Evolutionary conservation across 1,139 yeast genomes (phyloP).

Genomic region (Taphrina communis): DNA sequence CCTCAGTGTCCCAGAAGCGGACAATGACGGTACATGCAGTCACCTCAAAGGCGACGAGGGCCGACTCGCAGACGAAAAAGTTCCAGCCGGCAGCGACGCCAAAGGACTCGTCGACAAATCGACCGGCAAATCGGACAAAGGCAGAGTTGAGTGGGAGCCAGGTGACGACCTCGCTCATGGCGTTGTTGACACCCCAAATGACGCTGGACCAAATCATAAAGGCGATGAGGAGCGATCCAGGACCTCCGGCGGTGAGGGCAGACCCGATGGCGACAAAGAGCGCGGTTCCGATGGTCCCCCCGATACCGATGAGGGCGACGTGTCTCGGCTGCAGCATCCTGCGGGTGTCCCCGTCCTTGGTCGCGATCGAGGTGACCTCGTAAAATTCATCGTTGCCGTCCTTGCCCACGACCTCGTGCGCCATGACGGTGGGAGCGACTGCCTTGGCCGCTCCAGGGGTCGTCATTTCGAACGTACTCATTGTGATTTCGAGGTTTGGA

Average conservation of each 20-base stretch:
- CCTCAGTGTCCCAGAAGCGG: slow-evolving; percentile 63
- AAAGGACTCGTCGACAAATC: slow-evolving; percentile 51
- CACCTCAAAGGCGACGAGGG: slow-evolving; percentile 80
- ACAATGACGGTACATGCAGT: slow-evolving; percentile 82
- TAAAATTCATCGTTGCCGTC: slow-evolving; percentile 25
- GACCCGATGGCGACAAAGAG: slow-evolving; percentile 73
- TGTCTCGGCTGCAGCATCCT: slow-evolving; percentile 58
- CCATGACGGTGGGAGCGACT: slow-evolving; percentile 7
- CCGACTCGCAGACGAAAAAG: slow-evolving; percentile 88
- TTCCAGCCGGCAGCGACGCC: slow-evolving; percentile 84
- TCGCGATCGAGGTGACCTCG: slow-evolving; percentile 31
- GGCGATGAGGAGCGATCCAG: slow-evolving; percentile 77
- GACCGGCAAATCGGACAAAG: slow-evolving; percentile 55
- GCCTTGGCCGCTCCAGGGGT: slow-evolving; percentile 1
- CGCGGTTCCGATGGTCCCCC: slow-evolving; percentile 61
- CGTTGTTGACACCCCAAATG: slow-evolving; percentile 72
- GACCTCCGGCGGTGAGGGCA: slow-evolving; percentile 79
- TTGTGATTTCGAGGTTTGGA: neutral
- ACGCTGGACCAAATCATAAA: slow-evolving; percentile 69
- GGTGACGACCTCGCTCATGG: slow-evolving; percentile 87
- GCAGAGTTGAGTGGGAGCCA: slow-evolving; percentile 82
- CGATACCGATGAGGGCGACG: slow-evolving; percentile 59
- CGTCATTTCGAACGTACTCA: slow-evolving; percentile 16
- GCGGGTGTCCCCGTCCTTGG: slow-evolving; percentile 45
- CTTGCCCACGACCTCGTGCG: slow-evolving; percentile 16